Conservation (phyloP, 192 early-diverging fungal genomes). For the Cetraspora pellucida region DNA sequence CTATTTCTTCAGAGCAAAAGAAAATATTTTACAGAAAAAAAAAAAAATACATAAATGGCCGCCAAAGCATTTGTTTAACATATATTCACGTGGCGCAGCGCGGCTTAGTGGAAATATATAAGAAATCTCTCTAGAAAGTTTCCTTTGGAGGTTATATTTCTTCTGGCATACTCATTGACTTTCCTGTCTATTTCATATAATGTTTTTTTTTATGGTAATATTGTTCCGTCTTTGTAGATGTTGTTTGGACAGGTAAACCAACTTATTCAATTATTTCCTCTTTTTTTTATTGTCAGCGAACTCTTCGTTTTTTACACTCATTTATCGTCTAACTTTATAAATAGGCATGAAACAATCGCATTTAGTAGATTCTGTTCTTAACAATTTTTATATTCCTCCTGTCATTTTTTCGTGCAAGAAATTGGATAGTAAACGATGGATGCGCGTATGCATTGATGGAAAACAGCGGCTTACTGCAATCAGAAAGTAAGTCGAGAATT, state of each 20-base stretch:
- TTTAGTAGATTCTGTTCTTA: constrained; percentile 40
- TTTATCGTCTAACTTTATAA: neutral
- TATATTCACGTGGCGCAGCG: too few relatives aligned
- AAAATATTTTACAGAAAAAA: too few relatives aligned
- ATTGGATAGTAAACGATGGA: constrained; percentile 13
- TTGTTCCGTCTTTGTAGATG: neutral
- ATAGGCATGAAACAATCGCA: constrained; percentile 25
- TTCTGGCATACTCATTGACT: too few relatives aligned
- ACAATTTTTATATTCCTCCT: constrained; percentile 41
- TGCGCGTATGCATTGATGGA: constrained; percentile 40
- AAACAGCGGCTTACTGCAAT: constrained; percentile 42
- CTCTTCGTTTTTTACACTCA: neutral
- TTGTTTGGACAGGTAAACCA: constrained; percentile 28
- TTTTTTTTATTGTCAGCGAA: neutral
- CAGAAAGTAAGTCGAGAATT: constrained; percentile 23
- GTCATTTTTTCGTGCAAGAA: constrained; percentile 35
- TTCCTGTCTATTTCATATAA: neutral
- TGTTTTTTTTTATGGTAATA: neutral
- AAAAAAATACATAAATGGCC: too few relatives aligned
- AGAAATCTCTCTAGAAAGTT: too few relatives aligned
- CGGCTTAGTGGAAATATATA: too few relatives aligned
- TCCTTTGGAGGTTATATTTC: too few relatives aligned
- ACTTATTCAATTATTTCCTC: neutral
- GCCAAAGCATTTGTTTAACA: too few relatives aligned
- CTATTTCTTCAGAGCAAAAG: neutral